These are phyloP conservation scores for Apodospora peruviana DNA, from an alignment of 495 filamentous ascomycete species.

Conservation along the genomic window DNA sequence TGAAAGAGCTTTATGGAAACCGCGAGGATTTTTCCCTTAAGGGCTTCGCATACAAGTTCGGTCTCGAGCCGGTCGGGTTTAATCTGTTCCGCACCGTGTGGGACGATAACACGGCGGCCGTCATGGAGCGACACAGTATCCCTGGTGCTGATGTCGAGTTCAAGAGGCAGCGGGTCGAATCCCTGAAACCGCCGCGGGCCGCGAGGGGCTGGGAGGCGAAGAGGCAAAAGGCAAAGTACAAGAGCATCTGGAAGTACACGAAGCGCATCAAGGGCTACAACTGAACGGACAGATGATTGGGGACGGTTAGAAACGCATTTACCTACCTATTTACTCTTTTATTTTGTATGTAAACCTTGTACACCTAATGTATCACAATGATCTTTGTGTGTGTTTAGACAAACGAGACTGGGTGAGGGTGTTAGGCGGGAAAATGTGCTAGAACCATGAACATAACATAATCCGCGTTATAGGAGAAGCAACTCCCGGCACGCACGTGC, in stretches of 20 bases:
- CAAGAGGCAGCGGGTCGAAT: conserved; percentile 57
- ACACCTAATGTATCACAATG: background rate
- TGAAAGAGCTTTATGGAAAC: conserved; percentile 46
- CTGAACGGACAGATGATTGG: background rate
- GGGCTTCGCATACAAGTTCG: conserved; percentile 61
- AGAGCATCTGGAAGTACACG: conserved; percentile 47
- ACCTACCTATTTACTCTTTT: background rate
- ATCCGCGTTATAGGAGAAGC: no score
- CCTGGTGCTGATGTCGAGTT: conserved; percentile 78
- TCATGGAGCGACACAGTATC: conserved; percentile 77
- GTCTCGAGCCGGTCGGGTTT: conserved; percentile 69
- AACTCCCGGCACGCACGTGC: no score
- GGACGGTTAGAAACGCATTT: background rate
- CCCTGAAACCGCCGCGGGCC: conserved; percentile 47
- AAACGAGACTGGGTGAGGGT: no score
- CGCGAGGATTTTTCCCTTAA: conserved; percentile 68
- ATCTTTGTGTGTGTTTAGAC: no score
- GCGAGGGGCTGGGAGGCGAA: conserved; percentile 52
- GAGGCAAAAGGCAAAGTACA: conserved; percentile 50
- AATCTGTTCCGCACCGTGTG: conserved; percentile 82
- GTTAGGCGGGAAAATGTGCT: no score
- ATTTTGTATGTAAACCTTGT: background rate
- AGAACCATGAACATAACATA: no score
- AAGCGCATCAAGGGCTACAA: conserved; percentile 30
- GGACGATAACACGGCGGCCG: conserved; percentile 77